phyloP scores from a whole-genome alignment of 225 moss, liverwort and hornwort genomes.

The Thuidium tamariscinum region DNA sequence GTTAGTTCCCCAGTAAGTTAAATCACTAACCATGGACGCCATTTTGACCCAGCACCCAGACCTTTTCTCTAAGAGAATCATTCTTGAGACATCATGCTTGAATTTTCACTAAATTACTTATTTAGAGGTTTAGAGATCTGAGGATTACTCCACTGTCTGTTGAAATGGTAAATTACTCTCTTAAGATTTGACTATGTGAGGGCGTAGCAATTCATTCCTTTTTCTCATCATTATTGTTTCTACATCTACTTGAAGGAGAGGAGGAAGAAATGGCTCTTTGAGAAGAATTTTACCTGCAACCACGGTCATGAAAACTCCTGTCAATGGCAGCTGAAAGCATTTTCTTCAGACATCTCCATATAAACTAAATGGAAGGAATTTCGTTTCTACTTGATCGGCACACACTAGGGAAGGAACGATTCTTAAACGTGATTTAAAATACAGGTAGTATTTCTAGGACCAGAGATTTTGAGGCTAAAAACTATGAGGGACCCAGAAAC shows the following conservation, averaged over 20 bases:
- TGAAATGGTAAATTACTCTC: neutral
- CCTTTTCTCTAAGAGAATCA: neutral
- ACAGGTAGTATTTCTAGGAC: neutral
- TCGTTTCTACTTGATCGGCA: neutral
- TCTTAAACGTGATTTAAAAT: neutral
- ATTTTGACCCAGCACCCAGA: neutral
- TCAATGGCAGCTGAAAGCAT: neutral
- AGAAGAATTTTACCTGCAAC: neutral
- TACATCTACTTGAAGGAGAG: neutral
- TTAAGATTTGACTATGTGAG: neutral
- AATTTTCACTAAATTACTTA: neutral
- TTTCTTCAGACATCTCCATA: neutral
- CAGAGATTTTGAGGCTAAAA: neutral
- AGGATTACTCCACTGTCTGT: neutral
- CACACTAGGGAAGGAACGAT: neutral
- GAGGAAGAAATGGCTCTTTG: neutral
- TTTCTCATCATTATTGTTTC: neutral
- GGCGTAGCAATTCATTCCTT: neutral
- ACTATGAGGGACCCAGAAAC: neutral
- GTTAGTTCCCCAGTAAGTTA: neutral
- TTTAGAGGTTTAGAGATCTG: neutral
- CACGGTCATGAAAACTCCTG: neutral
- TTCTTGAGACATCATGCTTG: neutral
- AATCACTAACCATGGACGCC: neutral
- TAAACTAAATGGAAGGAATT: neutral